phyloP scores from a whole-genome alignment of 768 basidiomycete species.

The Lenzites betulinus region DNA sequence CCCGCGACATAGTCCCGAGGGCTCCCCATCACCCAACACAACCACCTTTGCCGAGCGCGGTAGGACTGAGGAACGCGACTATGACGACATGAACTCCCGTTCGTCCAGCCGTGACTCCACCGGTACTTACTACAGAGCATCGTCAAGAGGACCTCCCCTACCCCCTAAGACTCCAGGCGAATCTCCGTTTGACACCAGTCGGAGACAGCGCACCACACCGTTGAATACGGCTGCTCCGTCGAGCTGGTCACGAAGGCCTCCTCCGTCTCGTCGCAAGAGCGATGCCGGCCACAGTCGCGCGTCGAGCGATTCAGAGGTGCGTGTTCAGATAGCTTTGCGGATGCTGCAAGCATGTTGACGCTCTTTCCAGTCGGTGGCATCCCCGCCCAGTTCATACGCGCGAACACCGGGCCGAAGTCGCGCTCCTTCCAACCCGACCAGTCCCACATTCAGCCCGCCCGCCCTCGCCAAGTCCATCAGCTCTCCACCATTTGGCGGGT shows the following conservation, averaged over 20 bases:
- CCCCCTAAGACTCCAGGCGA: conserved; percentile 50
- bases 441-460: conserved; percentile 33
- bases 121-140: conserved; percentile 42
- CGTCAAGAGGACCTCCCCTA: conserved; percentile 49
- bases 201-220: conserved; percentile 72
- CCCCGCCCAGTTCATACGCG: conserved; percentile 44
- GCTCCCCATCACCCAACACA: conserved; percentile 38
- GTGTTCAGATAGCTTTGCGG: conserved; percentile 19
- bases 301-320: conserved; percentile 74
- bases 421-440: conserved; percentile 71
- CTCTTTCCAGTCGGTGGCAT: conserved; percentile 33
- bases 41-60: conserved; percentile 42
- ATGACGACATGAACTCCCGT: conserved; percentile 44
- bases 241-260: conserved; percentile 75
- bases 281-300: conserved; percentile 59
- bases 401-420: conserved; percentile 52
- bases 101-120: conserved; percentile 61
- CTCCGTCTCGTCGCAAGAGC: conserved; percentile 70
- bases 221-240: conserved; percentile 61
- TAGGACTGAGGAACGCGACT: conserved; percentile 39
- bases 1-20: conserved; percentile 22
- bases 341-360: background rate
- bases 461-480: conserved; percentile 44
- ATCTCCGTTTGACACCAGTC: conserved; percentile 71
- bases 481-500: conserved; percentile 43